Evolutionary conservation across 495 filamentous ascomycete genomes (phyloP).

Genomic region (Penicillium parvum): DNA sequence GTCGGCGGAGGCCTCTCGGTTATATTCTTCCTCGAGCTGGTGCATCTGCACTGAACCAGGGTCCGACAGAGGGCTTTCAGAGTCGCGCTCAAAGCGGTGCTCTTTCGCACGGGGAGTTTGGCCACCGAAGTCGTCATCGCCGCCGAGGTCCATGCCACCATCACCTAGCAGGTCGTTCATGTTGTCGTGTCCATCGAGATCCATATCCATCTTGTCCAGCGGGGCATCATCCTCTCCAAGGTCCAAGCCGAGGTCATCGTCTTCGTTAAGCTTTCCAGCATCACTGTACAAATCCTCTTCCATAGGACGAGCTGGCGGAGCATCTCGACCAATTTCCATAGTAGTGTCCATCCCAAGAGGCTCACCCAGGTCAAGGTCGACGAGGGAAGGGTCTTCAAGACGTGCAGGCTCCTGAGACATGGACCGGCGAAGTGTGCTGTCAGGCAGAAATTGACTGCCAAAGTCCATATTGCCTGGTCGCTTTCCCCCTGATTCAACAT

Average conservation of each 20-base stretch:
- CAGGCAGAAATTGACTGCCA: slow-evolving; percentile 68
- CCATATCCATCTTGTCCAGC: slow-evolving; percentile 38
- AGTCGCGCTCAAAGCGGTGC: slow-evolving; percentile 60
- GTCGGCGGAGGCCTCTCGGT: slow-evolving; percentile 46
- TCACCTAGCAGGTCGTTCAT: slow-evolving; percentile 30
- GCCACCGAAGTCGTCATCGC: slow-evolving; percentile 38
- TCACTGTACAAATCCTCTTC: slow-evolving; percentile 75
- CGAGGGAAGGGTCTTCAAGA: slow-evolving; percentile 45
- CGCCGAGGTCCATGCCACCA: slow-evolving; percentile 44
- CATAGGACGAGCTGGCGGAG: slow-evolving; percentile 56
- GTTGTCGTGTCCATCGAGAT: slow-evolving; percentile 30
- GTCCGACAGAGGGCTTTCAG: slow-evolving; percentile 39
- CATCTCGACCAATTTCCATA: slow-evolving; percentile 82
- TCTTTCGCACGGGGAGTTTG: slow-evolving; percentile 49
- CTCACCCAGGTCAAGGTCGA: slow-evolving; percentile 51
- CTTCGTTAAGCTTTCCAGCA: slow-evolving; percentile 46
- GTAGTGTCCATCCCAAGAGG: slow-evolving; percentile 52
- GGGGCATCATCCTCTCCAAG: slow-evolving; percentile 51
- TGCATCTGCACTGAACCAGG: slow-evolving; percentile 30
- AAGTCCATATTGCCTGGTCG: slow-evolving; percentile 52
- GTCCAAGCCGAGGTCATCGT: slow-evolving; percentile 45
- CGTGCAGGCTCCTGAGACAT: slow-evolving; percentile 47
- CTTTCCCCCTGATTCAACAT: slow-evolving; percentile 53
- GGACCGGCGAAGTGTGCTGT: slow-evolving; percentile 51
- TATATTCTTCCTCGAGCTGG: slow-evolving; percentile 59